Evolutionary conservation across 768 basidiomycete species (phyloP), one percentile per base, ranked within the genome.

Genomic region (Xanthoconium purpureum): DNA sequence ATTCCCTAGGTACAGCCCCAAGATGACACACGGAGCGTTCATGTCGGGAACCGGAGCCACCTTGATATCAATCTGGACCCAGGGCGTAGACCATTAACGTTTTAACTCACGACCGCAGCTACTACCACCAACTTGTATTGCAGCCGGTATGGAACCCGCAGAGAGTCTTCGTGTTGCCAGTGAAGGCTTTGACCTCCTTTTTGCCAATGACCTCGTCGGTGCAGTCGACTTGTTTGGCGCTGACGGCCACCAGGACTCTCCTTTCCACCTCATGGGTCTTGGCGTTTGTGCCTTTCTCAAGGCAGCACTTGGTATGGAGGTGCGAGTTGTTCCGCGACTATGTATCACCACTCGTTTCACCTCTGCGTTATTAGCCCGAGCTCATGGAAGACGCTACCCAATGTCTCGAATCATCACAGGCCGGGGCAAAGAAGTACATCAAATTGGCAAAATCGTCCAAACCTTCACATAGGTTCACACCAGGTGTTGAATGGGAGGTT

Each of bases 221-320:
- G 86, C 89, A 1, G 73, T 80, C 55, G 63, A 72, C 12, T 73
- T 77, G 38, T 86, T 90, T 66, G 66, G 14, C 53, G 40, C 47
- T 6, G 51, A 63, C 29, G 3, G 11, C 2, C 32, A 50, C 28
- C 66, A 71, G 10, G 77, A 82, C 36, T 85, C 86, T 38, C 84
- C 90, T 0, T 87, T 89, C 63, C 89, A 92, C 68, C 75, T 81
- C 18, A 76, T 91, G 55, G 90, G 90, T 2, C 73, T 83, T 0
- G 90, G 89, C 15, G 83, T 86, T 0, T 85, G 84, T 55, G 80
- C 82, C 1, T 91, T 91, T 61, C 73, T 91, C 43, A 85, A 90
- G 68, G 91, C 89, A 0, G 88, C 86, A 1, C 73, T 91, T 14
- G 87, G 88, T n/a, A 83, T 91, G 84, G 90, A 92, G 80, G 87